These are phyloP conservation scores for Neofusicoccum umdonicola DNA, from an alignment of 2,329 filamentous ascomycete genomes.

Conservation along the genomic window DNA sequence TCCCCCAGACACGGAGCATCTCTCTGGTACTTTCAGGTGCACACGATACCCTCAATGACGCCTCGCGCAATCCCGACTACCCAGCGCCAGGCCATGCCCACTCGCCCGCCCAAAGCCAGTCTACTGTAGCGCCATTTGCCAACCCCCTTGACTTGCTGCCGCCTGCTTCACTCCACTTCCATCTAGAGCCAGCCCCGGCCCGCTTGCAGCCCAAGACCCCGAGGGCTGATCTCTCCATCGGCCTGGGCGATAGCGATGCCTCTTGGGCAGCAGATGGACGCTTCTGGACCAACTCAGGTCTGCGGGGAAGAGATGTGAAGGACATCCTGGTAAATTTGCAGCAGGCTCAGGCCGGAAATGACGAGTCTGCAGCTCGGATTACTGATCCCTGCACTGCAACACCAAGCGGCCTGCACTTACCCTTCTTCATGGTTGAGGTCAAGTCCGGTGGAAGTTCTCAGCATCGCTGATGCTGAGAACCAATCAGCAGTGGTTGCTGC, in stretches of 20 bases:
- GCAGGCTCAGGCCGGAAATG: not conserved
- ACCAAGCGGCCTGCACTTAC: not conserved
- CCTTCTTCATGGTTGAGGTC: not conserved
- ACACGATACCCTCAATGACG: not conserved
- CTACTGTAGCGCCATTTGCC: not conserved
- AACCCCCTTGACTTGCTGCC: not conserved
- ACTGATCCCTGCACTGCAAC: not conserved
- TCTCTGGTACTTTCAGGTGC: not conserved
- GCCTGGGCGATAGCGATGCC: not conserved
- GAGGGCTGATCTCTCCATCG: not conserved
- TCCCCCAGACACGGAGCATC: not conserved
- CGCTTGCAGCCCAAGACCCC: slow-evolving; percentile 2
- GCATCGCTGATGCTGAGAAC: not conserved
- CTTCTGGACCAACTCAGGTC: not conserved
- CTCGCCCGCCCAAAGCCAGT: not conserved
- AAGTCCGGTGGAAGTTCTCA: not conserved
- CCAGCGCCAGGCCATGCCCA: not conserved
- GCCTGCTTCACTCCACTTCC: not conserved
- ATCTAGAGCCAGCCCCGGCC: not conserved
- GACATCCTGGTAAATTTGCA: not conserved
- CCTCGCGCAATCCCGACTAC: not conserved
- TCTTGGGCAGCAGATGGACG: not conserved
- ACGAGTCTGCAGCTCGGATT: not conserved
- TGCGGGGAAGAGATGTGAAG: not conserved
- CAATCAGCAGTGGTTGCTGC: not conserved